Evolutionary conservation across 805 yeast species (phyloP).

Genomic region (Metschnikowia sp.): DNA sequence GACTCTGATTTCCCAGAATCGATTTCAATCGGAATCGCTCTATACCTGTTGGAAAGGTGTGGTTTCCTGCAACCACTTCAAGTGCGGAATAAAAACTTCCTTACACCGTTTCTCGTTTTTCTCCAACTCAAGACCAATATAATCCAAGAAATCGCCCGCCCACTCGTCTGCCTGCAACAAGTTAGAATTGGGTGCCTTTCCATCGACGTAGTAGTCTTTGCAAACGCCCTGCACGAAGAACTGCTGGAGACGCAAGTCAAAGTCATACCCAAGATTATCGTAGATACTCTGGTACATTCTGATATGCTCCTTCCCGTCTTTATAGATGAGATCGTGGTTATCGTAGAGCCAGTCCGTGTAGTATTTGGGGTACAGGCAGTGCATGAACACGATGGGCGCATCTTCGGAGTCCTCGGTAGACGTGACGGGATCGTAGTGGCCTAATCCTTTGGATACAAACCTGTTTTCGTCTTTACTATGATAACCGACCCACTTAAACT

Average conservation of each 20-base stretch:
- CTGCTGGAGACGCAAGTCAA: slow-evolving; percentile 39
- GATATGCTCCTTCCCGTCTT: slow-evolving; percentile 30
- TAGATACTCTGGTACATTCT: slow-evolving; percentile 37
- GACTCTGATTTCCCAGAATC: neutral
- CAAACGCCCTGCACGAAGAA: slow-evolving; percentile 39
- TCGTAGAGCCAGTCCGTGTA: slow-evolving; percentile 24
- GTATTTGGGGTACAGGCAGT: slow-evolving; percentile 56
- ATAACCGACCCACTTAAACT: slow-evolving; percentile 38
- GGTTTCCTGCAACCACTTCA: slow-evolving; percentile 41
- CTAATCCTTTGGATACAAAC: slow-evolving; percentile 28
- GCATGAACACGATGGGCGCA: slow-evolving; percentile 45
- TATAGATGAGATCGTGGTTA: slow-evolving; percentile 31
- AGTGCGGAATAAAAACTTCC: slow-evolving; percentile 39
- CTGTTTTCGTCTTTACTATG: slow-evolving; percentile 26
- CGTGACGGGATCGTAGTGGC: slow-evolving; percentile 39
- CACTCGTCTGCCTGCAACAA: slow-evolving; percentile 22
- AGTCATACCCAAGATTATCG: slow-evolving; percentile 39
- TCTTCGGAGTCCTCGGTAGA: slow-evolving; percentile 14
- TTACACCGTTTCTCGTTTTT: slow-evolving; percentile 27
- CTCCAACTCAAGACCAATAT: slow-evolving; percentile 24
- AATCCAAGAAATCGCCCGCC: slow-evolving; percentile 33
- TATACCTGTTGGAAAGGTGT: slow-evolving; percentile 5
- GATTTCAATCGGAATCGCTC: neutral
- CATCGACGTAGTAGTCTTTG: slow-evolving; percentile 29
- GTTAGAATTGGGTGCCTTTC: slow-evolving; percentile 24